Base-by-base conservation (phyloP, 345 rosid species). In the Hibiscus trionum region DNA sequence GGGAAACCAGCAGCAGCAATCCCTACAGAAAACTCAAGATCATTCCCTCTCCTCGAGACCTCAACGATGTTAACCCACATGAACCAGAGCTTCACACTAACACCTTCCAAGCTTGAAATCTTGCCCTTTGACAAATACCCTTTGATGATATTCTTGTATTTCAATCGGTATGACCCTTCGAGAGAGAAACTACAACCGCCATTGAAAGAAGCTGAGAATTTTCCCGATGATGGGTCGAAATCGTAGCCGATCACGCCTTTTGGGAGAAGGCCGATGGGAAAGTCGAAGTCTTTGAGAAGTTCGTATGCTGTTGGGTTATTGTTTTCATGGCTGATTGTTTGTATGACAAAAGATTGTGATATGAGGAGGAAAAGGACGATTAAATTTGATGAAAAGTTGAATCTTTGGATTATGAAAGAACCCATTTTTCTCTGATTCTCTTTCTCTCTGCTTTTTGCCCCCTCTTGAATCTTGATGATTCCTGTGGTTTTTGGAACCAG, bases 1-100 rank as follows among this genome's bases (percentile, higher is more conserved):
- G 89, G 85, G 63, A 88, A 88, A 11, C 64, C 83, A 70, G 93
- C 93, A 50, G 87, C 88, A 5, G 89, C 80, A 64, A 87, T 87
- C 64, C 91, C 91, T 47, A 87, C 88, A 29, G 86, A 84, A 81
- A 88, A 88, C n/a, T 84, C 82, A 57, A 88, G 83, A 11, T 76
- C 74, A 74, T 81, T 85, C 2, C 88, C 89, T 12, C 52, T 82
- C 71, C 89, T 79, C 0, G 70, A 81, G 58, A 88, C 93, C 80
- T 88, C 93, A 49, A 88, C 62, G 55, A 88, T 86, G 72, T 86
- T 85, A 65, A 86, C 78, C 90, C 90, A 86, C 61, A 88, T 11
- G 73, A 88, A 85, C 21, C 72, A 73, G 44, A 88, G 69, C 84
- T 86, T 88, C 63, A 88, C 93, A 52, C 89, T 88, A 19, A 86